phyloP scores from a whole-genome alignment of 2,329 filamentous ascomycete species.

The Pseudonectria foliicola region DNA sequence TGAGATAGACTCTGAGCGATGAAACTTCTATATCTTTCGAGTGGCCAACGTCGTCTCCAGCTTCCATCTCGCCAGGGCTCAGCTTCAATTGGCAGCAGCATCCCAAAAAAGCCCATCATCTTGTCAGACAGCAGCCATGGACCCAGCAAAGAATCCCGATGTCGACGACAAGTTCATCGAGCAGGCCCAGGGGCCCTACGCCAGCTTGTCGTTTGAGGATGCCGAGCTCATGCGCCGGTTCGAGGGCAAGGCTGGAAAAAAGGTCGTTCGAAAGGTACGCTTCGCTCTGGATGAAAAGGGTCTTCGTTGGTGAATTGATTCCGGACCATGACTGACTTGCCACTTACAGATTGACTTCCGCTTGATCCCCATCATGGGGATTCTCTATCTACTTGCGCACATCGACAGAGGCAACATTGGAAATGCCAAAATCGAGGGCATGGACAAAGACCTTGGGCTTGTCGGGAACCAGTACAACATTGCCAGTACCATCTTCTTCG shows the following conservation, averaged over 20 bases:
- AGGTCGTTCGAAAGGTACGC: slow-evolving; percentile 10
- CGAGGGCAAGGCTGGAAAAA: slow-evolving; percentile 8
- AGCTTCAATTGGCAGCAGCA: no score
- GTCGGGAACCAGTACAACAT: slow-evolving; percentile 48
- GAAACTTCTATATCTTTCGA: no score
- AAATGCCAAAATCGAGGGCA: slow-evolving; percentile 21
- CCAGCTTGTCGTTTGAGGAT: slow-evolving; percentile 14
- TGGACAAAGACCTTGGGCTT: slow-evolving; percentile 43
- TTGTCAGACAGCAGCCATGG: no score
- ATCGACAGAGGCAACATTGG: slow-evolving; percentile 18
- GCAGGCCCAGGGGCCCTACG: slow-evolving; percentile 9
- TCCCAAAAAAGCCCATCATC: no score
- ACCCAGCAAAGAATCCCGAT: no score
- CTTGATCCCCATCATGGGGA: slow-evolving; percentile 9
- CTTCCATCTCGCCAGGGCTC: no score
- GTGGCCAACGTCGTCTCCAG: no score
- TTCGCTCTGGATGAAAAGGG: no score
- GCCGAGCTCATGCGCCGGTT: slow-evolving; percentile 10
- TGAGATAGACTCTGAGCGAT: no score
- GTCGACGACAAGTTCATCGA: no score
- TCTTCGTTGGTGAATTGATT: no score
- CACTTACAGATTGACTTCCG: slow-evolving; percentile 12
- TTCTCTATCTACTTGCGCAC: slow-evolving; percentile 13
- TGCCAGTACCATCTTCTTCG: slow-evolving; percentile 42
- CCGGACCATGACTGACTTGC: no score